phyloP scores from a whole-genome alignment of 768 basidiomycete species.

The Phaeotremella fagi region DNA sequence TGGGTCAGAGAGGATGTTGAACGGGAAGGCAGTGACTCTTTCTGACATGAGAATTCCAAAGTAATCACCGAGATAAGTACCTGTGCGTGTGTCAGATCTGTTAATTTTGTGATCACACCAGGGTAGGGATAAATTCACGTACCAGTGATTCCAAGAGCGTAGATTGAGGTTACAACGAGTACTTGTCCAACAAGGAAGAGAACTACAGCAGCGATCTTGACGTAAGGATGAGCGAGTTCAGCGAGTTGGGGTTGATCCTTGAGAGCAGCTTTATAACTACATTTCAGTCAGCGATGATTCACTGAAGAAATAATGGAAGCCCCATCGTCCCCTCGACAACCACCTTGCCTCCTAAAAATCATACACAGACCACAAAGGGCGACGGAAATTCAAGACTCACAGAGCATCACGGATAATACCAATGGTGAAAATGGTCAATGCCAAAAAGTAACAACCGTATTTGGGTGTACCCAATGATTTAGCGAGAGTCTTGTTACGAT shows the following conservation, averaged over 20 bases:
- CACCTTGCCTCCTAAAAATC: too few species aligned
- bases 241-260: constrained; percentile 66
- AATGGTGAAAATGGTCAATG: constrained; percentile 73
- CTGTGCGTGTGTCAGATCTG: constrained; percentile 7
- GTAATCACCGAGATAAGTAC: constrained; percentile 66
- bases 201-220: constrained; percentile 53
- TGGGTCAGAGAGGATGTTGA: constrained; percentile 84
- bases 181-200: constrained; percentile 70
- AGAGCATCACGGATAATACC: constrained; percentile 80
- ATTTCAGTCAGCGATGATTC: too few species aligned
- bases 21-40: constrained; percentile 92
- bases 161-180: constrained; percentile 84
- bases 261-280: constrained; percentile 71
- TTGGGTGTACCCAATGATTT: constrained; percentile 68
- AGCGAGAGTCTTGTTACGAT: constrained; percentile 81
- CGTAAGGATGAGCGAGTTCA: constrained; percentile 63
- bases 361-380: too few species aligned
- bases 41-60: constrained; percentile 61
- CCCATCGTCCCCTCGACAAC: too few species aligned
- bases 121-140: not conserved
- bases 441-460: constrained; percentile 80
- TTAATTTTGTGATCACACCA: not conserved
- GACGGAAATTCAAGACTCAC: constrained; percentile 53
- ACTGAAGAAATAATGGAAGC: too few species aligned
- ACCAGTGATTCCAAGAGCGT: constrained; percentile 81